phyloP scores from a whole-genome alignment of 805 yeast species.

The Citeromyces matritensis region DNA sequence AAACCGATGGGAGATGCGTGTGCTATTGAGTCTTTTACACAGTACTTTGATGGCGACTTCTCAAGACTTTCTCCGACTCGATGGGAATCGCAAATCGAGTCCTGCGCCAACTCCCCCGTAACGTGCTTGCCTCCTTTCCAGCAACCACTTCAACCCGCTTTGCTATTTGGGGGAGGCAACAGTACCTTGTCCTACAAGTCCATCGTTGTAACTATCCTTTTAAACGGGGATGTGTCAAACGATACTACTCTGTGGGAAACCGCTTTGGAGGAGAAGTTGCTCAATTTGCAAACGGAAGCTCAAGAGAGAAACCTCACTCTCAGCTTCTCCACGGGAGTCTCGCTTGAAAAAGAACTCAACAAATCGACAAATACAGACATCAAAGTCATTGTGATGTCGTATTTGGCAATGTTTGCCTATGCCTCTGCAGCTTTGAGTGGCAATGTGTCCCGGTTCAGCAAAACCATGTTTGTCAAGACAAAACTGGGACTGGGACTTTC shows the following conservation, averaged over 20 bases:
- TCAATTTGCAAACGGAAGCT: constrained; percentile 28
- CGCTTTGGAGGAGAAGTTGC: constrained; percentile 41
- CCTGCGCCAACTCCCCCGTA: constrained; percentile 73
- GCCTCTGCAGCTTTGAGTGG: constrained; percentile 74
- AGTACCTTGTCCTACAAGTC: constrained; percentile 52
- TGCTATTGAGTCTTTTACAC: constrained; percentile 78
- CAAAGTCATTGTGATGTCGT: constrained; percentile 56
- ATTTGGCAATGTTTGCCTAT: constrained; percentile 74
- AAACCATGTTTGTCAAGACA: constrained; percentile 22
- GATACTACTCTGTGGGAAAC: constrained; percentile 50
- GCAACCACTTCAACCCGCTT: constrained; percentile 66
- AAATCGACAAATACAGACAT: constrained; percentile 71
- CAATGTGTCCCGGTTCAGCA: background rate
- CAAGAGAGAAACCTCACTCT: constrained; percentile 38
- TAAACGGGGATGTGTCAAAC: constrained; percentile 31
- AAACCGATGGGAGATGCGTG: constrained; percentile 73
- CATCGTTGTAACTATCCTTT: constrained; percentile 58
- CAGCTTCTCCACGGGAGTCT: constrained; percentile 70
- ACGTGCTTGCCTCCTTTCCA: constrained; percentile 82
- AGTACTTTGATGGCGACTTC: constrained; percentile 63
- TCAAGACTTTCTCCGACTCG: constrained; percentile 25
- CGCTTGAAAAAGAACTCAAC: constrained; percentile 73
- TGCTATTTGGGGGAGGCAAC: constrained; percentile 50
- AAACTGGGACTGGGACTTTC: constrained; percentile 65
- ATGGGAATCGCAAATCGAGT: constrained; percentile 41